These are phyloP conservation scores for Sporothrix brasiliensis DNA, from an alignment of 2,329 filamentous ascomycete genomes.

Conservation along the genomic window DNA sequence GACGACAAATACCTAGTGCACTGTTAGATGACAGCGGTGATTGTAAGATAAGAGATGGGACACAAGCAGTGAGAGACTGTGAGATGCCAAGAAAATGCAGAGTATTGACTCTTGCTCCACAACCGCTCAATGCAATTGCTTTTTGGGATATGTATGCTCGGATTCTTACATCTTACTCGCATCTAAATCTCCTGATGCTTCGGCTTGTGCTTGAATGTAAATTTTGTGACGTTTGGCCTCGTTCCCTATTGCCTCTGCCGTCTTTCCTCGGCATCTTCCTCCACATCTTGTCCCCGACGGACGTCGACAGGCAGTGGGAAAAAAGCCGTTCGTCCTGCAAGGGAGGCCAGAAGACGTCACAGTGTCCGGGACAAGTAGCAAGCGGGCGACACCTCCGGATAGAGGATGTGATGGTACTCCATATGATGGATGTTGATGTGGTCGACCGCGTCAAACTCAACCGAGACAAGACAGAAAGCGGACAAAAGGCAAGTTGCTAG, in stretches of 20 bases:
- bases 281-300: no score
- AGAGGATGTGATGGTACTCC: background rate
- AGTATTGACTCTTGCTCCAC: no score
- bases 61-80: background rate
- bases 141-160: no score
- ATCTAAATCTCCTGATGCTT: no score
- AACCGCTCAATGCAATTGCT: no score
- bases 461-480: background rate
- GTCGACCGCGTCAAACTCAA: background rate
- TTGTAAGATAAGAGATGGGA: background rate
- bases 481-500: background rate
- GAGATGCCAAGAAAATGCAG: background rate
- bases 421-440: background rate
- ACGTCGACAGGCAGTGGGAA: background rate
- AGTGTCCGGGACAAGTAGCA: background rate
- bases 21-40: background rate
- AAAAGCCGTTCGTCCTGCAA: constrained; percentile 10
- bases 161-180: no score
- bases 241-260: no score
- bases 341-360: background rate
- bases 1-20: no score
- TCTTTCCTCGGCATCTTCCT: no score
- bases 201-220: no score
- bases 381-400: background rate
- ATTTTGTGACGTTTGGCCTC: no score